Percentiles rank a stretch among this genome's conserved stretches.
Conservation (phyloP, 225 moss, liverwort and hornwort species). For the Polytrichum formosum region DNA sequence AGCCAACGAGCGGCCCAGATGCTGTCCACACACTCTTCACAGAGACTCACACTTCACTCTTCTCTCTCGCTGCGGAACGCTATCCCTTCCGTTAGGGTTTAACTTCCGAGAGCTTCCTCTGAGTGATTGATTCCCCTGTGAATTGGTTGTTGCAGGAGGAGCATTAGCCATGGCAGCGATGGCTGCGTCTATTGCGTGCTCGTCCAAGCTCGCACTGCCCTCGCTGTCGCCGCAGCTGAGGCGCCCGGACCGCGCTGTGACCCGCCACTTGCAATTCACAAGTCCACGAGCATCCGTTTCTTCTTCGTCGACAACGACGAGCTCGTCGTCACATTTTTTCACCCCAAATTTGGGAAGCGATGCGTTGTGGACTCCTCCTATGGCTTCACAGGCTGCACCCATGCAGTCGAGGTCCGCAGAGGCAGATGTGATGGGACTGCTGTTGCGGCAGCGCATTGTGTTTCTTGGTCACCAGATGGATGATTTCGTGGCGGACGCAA, state of each 20-base stretch:
- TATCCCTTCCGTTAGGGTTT: too few relatives aligned
- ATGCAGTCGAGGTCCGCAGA: constrained; percentile 67
- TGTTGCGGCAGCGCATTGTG: constrained; percentile 84
- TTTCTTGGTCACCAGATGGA: constrained; percentile 97
- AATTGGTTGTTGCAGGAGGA: too few relatives aligned
- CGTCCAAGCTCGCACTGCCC: constrained; percentile 22
- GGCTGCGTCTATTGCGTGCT: constrained; percentile 21
- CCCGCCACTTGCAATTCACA: constrained; percentile 12
- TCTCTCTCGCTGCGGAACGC: too few relatives aligned
- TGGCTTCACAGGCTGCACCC: constrained; percentile 70
- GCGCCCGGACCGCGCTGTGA: neutral
- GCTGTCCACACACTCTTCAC: too few relatives aligned
- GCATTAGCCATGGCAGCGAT: constrained; percentile 33
- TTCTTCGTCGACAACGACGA: neutral
- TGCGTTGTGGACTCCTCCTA: constrained; percentile 46
- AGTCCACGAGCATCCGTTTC: constrained; percentile 24
- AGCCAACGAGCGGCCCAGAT: too few relatives aligned
- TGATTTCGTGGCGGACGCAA: constrained; percentile 91
- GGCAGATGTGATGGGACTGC: constrained; percentile 89
- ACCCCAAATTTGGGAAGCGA: neutral
- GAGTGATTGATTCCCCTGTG: too few relatives aligned
- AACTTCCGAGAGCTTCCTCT: too few relatives aligned
- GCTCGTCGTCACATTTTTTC: neutral
- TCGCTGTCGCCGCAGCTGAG: neutral
- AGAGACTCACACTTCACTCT: too few relatives aligned